Percentiles rank a stretch among this genome's conserved stretches.
phyloP scores from a whole-genome alignment of 139 green algal genomes.

The Zygnema circumcarinatum region DNA sequence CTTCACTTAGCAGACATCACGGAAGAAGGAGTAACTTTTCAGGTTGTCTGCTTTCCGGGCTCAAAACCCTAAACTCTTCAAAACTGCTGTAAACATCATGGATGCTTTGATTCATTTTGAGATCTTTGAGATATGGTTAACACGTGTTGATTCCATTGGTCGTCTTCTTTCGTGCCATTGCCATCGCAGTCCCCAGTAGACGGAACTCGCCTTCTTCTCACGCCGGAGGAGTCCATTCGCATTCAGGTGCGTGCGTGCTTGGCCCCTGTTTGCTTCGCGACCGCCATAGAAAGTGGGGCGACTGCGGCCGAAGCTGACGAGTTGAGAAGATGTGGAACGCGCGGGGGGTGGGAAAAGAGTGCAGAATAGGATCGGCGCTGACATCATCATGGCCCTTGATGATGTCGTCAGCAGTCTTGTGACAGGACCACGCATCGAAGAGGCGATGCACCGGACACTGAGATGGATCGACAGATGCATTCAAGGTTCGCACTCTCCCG shows the following conservation, averaged over 20 bases:
- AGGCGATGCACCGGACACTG: slow-evolving; percentile 89
- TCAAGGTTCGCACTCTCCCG: no score
- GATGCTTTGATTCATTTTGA: background rate
- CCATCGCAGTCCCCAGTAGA: slow-evolving; percentile 78
- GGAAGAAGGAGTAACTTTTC: slow-evolving; percentile 85
- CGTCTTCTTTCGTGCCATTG: no score
- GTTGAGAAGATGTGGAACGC: no score
- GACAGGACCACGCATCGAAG: slow-evolving; percentile 80
- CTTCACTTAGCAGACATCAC: slow-evolving; percentile 88
- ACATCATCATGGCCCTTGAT: slow-evolving; percentile 97
- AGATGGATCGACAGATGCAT: slow-evolving; percentile 98
- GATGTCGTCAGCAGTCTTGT: slow-evolving; percentile 84
- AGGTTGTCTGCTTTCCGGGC: slow-evolving; percentile 24
- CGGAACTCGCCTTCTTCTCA: slow-evolving; percentile 90
- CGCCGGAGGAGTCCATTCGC: slow-evolving; percentile 89
- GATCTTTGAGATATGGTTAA: no score
- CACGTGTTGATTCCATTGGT: no score
- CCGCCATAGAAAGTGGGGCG: no score
- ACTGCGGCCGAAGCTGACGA: no score
- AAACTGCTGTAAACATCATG: background rate
- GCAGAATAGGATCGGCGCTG: slow-evolving; percentile 76
- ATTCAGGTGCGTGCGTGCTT: slow-evolving; percentile 65
- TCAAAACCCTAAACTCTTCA: no score
- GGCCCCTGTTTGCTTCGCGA: background rate
- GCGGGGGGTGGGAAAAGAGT: background rate